Evolutionary conservation across 225 moss, liverwort and hornwort species (phyloP).

Genomic region (Rhytidiadelphus loreus): DNA sequence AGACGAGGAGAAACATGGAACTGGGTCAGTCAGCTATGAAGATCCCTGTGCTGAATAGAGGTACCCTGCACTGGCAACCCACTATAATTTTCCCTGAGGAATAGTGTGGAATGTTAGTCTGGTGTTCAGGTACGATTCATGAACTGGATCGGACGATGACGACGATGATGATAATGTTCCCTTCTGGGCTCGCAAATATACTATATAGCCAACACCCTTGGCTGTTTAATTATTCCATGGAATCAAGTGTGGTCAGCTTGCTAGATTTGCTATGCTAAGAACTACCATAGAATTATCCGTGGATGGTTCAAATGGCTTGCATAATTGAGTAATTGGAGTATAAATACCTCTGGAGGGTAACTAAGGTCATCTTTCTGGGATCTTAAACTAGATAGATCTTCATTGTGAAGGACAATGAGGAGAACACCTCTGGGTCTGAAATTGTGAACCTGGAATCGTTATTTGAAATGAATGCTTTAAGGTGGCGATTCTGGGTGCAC

Average conservation of each 20-base stretch:
- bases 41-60: neutral
- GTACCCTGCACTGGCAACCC: neutral
- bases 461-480: neutral
- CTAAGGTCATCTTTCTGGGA: neutral
- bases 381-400: too few species aligned
- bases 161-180: neutral
- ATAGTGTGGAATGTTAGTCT: neutral
- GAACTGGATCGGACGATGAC: neutral
- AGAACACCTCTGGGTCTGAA: too few species aligned
- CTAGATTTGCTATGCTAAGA: neutral
- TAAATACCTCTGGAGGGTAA: neutral
- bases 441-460: neutral
- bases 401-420: neutral
- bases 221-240: neutral
- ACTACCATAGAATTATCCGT: neutral
- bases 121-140: neutral
- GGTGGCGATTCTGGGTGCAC: neutral
- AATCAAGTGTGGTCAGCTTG: neutral
- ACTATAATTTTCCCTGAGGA: conserved; percentile 4
- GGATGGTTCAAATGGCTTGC: neutral
- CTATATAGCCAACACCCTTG: neutral
- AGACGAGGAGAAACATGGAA: neutral
- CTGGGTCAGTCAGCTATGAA: neutral
- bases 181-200: neutral
- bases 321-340: neutral